Evolutionary conservation across 2,329 filamentous ascomycete species (phyloP), one percentile per base, ranked within the genome.

Genomic region (Pestalotiopsis fici): DNA sequence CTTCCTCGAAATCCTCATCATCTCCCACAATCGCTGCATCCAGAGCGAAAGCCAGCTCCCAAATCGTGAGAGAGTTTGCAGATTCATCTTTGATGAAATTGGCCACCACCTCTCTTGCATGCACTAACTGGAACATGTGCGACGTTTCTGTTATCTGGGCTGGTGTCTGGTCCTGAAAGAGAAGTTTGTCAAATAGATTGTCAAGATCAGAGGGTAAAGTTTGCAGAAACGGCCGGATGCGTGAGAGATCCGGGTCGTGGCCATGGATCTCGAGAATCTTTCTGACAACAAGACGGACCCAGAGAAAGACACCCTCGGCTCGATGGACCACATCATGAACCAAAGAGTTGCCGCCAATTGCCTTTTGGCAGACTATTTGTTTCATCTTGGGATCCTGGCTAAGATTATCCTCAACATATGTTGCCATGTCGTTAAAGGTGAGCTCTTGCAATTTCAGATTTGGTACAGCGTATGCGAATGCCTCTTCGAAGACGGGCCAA

Each of bases 11-110:
- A 1, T 67, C 13, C 0, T 59, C 64, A 0, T 72, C 35, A 0
- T 75, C 39, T 0, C 70, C 21, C 43, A 77, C 73, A 0, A 77
- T 74, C 0, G 67, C 64, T 5, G 62, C 59, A 2, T 66, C 18
- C 0, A 76, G 68, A 2, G 78, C 71, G 61, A 79, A 79, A 0
- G 76, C 75, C 15, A 80, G 57, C 47, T 80, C 78, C 78, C 77
- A 79, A 2, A 79, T 68, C 0, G 75, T 76, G 4, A 79, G 67
- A 0, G 74, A 72, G 21, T 72, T 74, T 0, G 78, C 73, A 0
- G 75, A 74, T 7, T 79, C 77, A 57, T 79, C 74, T 9, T 73
- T 71, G 23, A 79, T 69, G 56, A 79, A 78, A 13, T 77, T 74
- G 1, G 78, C 75, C 1, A 76, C 77, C 0, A 66, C 31, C 63